Conservation (phyloP, 2,329 filamentous ascomycete genomes). For the Fusarium pseudonygamai region DNA sequence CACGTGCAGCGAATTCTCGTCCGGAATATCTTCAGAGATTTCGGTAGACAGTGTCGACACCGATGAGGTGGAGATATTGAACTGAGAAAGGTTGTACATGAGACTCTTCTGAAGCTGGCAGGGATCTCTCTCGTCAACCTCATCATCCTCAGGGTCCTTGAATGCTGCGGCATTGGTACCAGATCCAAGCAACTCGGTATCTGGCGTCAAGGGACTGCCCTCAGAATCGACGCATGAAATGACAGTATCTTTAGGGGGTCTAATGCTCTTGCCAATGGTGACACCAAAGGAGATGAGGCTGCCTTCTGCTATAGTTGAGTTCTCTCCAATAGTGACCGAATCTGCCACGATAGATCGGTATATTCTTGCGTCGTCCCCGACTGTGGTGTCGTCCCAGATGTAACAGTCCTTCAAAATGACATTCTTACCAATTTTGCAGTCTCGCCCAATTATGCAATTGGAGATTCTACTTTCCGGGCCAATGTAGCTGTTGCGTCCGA, state of each 20-base stretch:
- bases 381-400: constrained; percentile 84
- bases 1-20: constrained; percentile 65
- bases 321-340: constrained; percentile 74
- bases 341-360: constrained; percentile 80
- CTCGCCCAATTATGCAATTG: constrained; percentile 82
- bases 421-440: constrained; percentile 87
- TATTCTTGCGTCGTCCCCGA: constrained; percentile 79
- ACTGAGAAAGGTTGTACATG: constrained; percentile 62
- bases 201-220: constrained; percentile 51
- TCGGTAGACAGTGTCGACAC: constrained; percentile 71
- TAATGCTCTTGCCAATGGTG: constrained; percentile 70
- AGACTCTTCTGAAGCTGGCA: constrained; percentile 63
- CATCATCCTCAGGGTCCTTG: constrained; percentile 58
- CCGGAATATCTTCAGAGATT: constrained; percentile 71
- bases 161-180: constrained; percentile 62
- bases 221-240: constrained; percentile 50
- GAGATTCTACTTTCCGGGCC: constrained; percentile 75
- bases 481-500: constrained; percentile 80
- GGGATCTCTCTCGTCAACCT: constrained; percentile 61
- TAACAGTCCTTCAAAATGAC: constrained; percentile 82
- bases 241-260: constrained; percentile 49
- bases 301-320: constrained; percentile 74
- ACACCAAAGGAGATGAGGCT: constrained; percentile 84
- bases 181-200: constrained; percentile 59
- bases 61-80: constrained; percentile 64